Percentiles rank a stretch among this genome's conserved stretches.
These are phyloP conservation scores for Ustilago curta DNA, from an alignment of 1,284 basidiomycete species.

Conservation along the genomic window DNA sequence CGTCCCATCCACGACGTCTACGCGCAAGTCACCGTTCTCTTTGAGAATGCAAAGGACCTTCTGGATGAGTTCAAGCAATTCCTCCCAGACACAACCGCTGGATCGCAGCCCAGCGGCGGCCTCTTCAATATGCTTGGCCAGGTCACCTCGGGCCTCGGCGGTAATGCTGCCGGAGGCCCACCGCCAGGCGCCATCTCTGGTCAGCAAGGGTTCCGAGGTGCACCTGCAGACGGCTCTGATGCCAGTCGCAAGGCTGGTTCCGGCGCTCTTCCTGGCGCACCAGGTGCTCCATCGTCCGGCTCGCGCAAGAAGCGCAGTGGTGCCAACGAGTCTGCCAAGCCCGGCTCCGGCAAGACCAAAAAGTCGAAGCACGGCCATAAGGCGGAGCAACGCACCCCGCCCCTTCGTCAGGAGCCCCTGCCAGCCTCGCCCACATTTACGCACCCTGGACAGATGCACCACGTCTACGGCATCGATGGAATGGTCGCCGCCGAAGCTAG, in stretches of 20 bases:
- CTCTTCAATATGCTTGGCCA: slow-evolving; percentile 70
- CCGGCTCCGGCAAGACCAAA: slow-evolving; percentile 54
- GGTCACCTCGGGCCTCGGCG: slow-evolving; percentile 64
- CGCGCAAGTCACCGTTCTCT: slow-evolving; percentile 89
- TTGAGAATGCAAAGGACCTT: slow-evolving; percentile 91
- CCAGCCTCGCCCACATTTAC: slow-evolving; percentile 45
- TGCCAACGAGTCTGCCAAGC: slow-evolving; percentile 46
- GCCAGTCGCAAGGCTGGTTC: slow-evolving; percentile 74
- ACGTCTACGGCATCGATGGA: slow-evolving; percentile 61
- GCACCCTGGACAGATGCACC: slow-evolving; percentile 48
- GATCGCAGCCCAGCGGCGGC: slow-evolving; percentile 63
- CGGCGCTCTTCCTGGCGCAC: slow-evolving; percentile 74
- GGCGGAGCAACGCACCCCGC: slow-evolving; percentile 49
- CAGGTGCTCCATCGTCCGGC: slow-evolving; percentile 29
- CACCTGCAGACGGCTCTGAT: slow-evolving; percentile 61
- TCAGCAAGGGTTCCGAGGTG: slow-evolving; percentile 49
- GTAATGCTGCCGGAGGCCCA: slow-evolving; percentile 16
- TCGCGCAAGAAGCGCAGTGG: slow-evolving; percentile 59
- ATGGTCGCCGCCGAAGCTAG: slow-evolving; percentile 55
- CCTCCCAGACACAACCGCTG: slow-evolving; percentile 77
- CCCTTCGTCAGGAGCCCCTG: slow-evolving; percentile 45
- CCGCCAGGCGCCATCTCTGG: slow-evolving; percentile 40
- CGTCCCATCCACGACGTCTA: slow-evolving; percentile 89
- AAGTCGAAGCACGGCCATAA: slow-evolving; percentile 65
- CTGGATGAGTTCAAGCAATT: slow-evolving; percentile 97